Base-by-base conservation (phyloP, 2,329 filamentous ascomycete species). In the Aspergillus ustus region DNA sequence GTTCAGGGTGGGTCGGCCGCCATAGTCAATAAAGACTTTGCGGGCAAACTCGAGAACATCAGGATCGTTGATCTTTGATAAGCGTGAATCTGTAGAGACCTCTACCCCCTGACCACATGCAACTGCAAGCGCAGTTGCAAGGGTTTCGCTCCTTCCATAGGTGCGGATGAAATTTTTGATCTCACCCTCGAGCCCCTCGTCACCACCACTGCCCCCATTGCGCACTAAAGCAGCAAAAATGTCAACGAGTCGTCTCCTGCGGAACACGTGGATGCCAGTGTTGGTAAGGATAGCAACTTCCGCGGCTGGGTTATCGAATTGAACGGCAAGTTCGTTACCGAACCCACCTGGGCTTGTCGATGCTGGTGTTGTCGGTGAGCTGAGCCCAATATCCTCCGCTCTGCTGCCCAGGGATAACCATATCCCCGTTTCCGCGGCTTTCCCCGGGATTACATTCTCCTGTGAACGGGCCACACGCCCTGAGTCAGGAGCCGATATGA, bases 311-410 rank as follows among this genome's bases (percentile, higher is more conserved):
- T 91, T 85, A 71, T 99, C 95, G 69, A 95, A 99, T 70, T 99
- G 96, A n/a, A 96, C 90, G 1, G 95, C 92, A 59, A 98, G 82
- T 78, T 99, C 95, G 69, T 99, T 99, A 11, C 94, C 93, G 70
- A 97, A 98, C 0, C 93, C 94, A 22, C 87, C 74, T 0, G 91
- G 91, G 28, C 87, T 85, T 11, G 79, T 80, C 0, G 88, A 84
- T 9, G 91, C 90, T 17, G 87, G 84, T 68, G 93, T 94, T 0
- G 91, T 86, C 52, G 85, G 84, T 0, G 90, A 91, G 29, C 92
- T 87, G 13, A 93, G 78, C 2, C 93, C 92, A 60, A 97, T 86
- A 67, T 91, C 92, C 73, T 96, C 89, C 7, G 90, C 88, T 37
- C 84, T 85, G 70, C 91, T 87, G 28, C 88, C 87, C 20, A 99